A percentile compares a stretch with the other conserved stretches of the same genome.
These are phyloP conservation scores for Maudiozyma saulgeensis DNA, from an alignment of 805 yeast species.

Conservation along the genomic window DNA sequence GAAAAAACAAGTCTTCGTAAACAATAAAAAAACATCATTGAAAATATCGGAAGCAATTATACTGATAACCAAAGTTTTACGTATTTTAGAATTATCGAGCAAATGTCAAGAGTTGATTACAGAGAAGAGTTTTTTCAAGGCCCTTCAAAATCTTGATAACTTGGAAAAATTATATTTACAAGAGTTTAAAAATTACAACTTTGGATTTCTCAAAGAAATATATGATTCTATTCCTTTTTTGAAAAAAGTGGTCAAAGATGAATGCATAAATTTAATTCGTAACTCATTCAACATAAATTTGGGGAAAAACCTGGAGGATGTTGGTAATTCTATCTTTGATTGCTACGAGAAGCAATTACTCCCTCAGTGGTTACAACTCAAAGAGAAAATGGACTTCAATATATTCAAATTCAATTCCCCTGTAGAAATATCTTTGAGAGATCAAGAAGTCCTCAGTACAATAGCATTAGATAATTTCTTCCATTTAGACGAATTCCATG, in stretches of 20 bases:
- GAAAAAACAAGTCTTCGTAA: conserved; percentile 50
- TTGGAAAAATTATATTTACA: conserved; percentile 59
- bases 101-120: conserved; percentile 73
- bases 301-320: conserved; percentile 45
- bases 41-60: conserved; percentile 65
- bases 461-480: conserved; percentile 32
- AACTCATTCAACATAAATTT: conserved; percentile 55
- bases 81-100: conserved; percentile 77
- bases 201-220: conserved; percentile 53
- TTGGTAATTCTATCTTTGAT: conserved; percentile 33
- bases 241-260: conserved; percentile 62
- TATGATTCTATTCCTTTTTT: conserved; percentile 69
- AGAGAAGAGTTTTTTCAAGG: conserved; percentile 70
- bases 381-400: conserved; percentile 42
- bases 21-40: conserved; percentile 50
- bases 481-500: conserved; percentile 66
- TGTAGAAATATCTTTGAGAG: conserved; percentile 69
- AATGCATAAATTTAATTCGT: conserved; percentile 54
- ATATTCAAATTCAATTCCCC: conserved; percentile 72
- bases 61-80: conserved; percentile 62
- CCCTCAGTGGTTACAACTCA: conserved; percentile 45
- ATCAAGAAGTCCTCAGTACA: conserved; percentile 38
- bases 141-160: conserved; percentile 73
- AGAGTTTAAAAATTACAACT: conserved; percentile 62
- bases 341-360: conserved; percentile 53